Evolutionary conservation across 164 flowering plant species (phyloP).

Genomic region (Saururus chinensis): DNA sequence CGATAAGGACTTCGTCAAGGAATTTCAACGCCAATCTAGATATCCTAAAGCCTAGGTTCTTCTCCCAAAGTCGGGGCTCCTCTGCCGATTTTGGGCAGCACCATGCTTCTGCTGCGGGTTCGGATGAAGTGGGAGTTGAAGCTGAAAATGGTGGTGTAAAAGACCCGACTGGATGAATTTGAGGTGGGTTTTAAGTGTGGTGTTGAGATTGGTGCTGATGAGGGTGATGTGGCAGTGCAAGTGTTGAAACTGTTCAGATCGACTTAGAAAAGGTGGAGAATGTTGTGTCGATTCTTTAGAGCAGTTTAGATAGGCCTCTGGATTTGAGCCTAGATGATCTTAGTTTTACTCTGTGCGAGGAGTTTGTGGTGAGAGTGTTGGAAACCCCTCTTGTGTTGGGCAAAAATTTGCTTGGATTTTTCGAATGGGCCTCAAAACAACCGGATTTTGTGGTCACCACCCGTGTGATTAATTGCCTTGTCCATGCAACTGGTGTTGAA

Average conservation of each 20-base stretch:
- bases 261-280: constrained; percentile 25
- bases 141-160: no score
- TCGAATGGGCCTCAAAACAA: constrained; percentile 39
- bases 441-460: constrained; percentile 20
- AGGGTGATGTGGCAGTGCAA: no score
- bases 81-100: no score
- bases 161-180: no score
- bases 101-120: no score
- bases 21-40: no score
- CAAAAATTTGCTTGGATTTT: constrained; percentile 45
- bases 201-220: no score
- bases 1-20: no score
- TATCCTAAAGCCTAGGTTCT: no score
- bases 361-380: constrained; percentile 20
- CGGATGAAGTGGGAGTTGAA: no score
- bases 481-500: constrained; percentile 21
- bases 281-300: constrained; percentile 33
- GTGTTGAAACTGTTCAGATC: constrained; percentile 8
- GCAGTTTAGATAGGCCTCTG: constrained; percentile 16
- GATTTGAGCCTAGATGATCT: constrained; percentile 14
- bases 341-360: constrained; percentile 23
- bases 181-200: no score
- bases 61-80: no score
- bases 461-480: constrained; percentile 33
- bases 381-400: constrained; percentile 28